Percentiles rank a stretch among this genome's conserved stretches.
These are phyloP conservation scores for Globisporangium nagaii DNA, from an alignment of 352 stramenopile genomes.

Conservation along the genomic window DNA sequence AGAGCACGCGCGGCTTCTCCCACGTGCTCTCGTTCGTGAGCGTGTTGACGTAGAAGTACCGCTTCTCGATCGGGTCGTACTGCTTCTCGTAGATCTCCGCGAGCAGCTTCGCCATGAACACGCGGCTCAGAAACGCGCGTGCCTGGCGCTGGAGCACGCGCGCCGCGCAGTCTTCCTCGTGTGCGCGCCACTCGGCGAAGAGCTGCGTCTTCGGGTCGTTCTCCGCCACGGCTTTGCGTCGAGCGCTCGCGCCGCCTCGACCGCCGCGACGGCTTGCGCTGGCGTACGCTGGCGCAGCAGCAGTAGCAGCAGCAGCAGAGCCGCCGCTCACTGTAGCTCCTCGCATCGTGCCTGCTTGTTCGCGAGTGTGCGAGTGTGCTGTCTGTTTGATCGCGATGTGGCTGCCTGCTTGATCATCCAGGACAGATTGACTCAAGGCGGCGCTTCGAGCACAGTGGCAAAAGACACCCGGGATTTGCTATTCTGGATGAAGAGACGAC, in stretches of 20 bases:
- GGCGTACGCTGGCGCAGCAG: neutral
- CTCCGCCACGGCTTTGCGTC: slow-evolving; percentile 18
- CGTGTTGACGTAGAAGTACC: slow-evolving; percentile 65
- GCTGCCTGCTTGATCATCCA: neutral
- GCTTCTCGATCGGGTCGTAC: slow-evolving; percentile 55
- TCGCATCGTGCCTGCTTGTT: no score
- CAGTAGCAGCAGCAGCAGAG: neutral
- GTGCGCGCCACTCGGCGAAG: slow-evolving; percentile 45
- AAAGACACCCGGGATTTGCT: neutral
- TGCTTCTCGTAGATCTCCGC: slow-evolving; percentile 46
- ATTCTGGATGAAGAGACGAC: neutral
- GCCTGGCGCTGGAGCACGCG: slow-evolving; percentile 38
- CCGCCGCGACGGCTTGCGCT: slow-evolving; percentile 15
- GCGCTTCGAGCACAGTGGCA: neutral
- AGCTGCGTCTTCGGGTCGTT: slow-evolving; percentile 30
- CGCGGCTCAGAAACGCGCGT: slow-evolving; percentile 32
- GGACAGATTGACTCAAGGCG: neutral
- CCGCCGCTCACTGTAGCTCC: neutral
- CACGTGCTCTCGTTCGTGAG: slow-evolving; percentile 57
- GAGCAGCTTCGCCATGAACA: slow-evolving; percentile 30
- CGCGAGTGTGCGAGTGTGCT: no score
- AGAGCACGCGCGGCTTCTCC: slow-evolving; percentile 41
- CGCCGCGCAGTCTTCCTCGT: slow-evolving; percentile 50
- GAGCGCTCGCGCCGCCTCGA: slow-evolving; percentile 14
- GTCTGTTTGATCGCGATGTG: neutral